Percentiles rank a stretch among this genome's conserved stretches.
Evolutionary conservation across 2,329 filamentous ascomycete species (phyloP).

Genomic region (Dendrostoma leiphaemia): DNA sequence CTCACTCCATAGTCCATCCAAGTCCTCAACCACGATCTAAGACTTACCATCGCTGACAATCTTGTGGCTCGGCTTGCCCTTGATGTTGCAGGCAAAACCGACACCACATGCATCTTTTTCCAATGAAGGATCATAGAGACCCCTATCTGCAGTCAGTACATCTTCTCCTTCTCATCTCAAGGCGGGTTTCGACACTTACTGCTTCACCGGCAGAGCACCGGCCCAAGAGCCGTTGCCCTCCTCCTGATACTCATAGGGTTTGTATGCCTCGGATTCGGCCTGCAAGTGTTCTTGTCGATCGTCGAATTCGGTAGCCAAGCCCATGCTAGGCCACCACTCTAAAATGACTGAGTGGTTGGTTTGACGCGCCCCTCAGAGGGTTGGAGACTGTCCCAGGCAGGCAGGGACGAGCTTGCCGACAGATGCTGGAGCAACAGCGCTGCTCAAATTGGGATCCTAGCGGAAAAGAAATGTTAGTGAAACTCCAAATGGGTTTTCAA

Average conservation of each 20-base stretch:
- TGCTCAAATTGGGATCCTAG: conserved; percentile 8
- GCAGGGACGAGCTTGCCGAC: conserved; percentile 13
- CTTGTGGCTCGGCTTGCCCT: conserved; percentile 95
- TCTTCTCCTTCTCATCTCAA: background rate
- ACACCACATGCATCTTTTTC: conserved; percentile 99
- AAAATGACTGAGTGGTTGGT: conserved; percentile 11
- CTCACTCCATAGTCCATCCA: background rate
- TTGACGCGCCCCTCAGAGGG: conserved; percentile 9
- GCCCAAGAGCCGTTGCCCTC: conserved; percentile 89
- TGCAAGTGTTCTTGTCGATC: conserved; percentile 64
- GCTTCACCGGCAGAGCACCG: conserved; percentile 91
- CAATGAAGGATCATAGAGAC: conserved; percentile 91
- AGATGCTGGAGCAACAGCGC: conserved; percentile 19
- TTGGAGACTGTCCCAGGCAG: background rate
- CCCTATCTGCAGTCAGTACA: conserved; percentile 38
- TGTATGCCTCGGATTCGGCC: conserved; percentile 58
- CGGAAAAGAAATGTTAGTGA: background rate
- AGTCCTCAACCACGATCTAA: background rate
- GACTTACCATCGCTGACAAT: conserved; percentile 93
- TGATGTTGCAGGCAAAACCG: conserved; percentile 98
- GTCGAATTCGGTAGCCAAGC: conserved; percentile 64
- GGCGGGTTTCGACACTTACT: conserved; percentile 48
- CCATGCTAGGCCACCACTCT: conserved; percentile 64
- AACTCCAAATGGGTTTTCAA: background rate
- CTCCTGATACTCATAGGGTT: conserved; percentile 81